Conservation (phyloP, 2,329 filamentous ascomycete species). For the Ophiostoma piceae region DNA sequence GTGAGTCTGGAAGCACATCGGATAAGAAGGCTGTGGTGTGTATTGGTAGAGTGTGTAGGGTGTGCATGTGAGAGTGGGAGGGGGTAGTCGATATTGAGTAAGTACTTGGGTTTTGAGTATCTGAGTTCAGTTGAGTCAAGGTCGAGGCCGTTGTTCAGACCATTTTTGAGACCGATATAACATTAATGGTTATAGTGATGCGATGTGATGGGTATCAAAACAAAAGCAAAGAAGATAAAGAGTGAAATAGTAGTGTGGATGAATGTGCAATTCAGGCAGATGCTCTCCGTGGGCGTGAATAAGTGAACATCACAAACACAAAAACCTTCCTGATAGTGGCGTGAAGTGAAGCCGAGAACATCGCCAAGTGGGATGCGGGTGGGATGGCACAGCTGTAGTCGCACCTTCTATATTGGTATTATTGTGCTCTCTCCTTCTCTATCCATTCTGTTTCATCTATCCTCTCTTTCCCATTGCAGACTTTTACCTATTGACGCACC, state of each 20-base stretch:
- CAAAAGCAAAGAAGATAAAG: neutral
- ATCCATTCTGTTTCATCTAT: too few species aligned
- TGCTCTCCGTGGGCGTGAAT: neutral
- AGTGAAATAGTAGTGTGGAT: neutral
- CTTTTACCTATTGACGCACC: neutral
- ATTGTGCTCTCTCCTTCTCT: neutral
- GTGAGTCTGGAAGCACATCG: slow-evolving; percentile 14
- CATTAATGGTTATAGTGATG: neutral
- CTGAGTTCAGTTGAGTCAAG: neutral
- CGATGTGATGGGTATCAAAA: neutral
- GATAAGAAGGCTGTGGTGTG: slow-evolving; percentile 16
- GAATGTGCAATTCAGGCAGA: neutral
- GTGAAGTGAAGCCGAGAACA: slow-evolving; percentile 12
- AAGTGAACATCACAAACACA: neutral
- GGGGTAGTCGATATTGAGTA: neutral
- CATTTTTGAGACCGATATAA: too few species aligned
- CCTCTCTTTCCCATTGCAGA: too few species aligned
- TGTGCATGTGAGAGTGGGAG: slow-evolving; percentile 15
- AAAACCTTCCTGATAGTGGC: neutral
- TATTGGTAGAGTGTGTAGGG: slow-evolving; percentile 7
- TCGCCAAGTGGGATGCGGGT: slow-evolving; percentile 21
- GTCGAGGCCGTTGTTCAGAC: neutral
- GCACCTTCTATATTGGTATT: neutral
- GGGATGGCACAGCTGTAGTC: neutral
- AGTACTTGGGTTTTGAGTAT: too few species aligned